phyloP scores from a whole-genome alignment of 306 rosid species.

The Corylus heterophylla region DNA sequence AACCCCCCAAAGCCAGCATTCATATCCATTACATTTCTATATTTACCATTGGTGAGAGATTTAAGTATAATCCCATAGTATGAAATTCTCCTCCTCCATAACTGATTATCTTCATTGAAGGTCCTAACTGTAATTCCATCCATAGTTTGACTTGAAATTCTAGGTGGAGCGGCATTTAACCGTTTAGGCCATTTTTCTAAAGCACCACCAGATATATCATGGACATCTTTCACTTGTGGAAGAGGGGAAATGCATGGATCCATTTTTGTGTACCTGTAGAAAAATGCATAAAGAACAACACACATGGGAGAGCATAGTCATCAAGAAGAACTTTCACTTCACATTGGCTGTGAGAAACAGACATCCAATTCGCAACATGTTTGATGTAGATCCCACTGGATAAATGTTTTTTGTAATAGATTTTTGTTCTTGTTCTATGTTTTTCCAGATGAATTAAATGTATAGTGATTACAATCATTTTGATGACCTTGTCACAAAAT shows the following conservation, averaged over 20 bases:
- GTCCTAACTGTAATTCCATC: conserved; percentile 17
- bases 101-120: conserved; percentile 35
- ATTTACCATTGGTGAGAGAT: conserved; percentile 43
- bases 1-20: conserved; percentile 57
- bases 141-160: conserved; percentile 33
- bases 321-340: background rate
- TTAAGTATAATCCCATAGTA: conserved; percentile 34
- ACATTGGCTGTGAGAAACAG: background rate
- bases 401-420: background rate
- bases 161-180: conserved; percentile 38
- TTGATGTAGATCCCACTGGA: too few species aligned
- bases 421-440: background rate
- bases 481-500: background rate
- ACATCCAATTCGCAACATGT: background rate
- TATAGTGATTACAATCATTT: background rate
- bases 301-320: background rate
- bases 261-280: conserved; percentile 63
- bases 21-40: conserved; percentile 64
- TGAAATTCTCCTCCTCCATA: conserved; percentile 45
- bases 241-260: conserved; percentile 54
- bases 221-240: conserved; percentile 38
- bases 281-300: conserved; percentile 3
- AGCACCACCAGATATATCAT: conserved; percentile 41
- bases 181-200: conserved; percentile 53
- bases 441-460: background rate